These are phyloP conservation scores for Trametes gibbosa DNA, from an alignment of 768 basidiomycete species.

Conservation along the genomic window DNA sequence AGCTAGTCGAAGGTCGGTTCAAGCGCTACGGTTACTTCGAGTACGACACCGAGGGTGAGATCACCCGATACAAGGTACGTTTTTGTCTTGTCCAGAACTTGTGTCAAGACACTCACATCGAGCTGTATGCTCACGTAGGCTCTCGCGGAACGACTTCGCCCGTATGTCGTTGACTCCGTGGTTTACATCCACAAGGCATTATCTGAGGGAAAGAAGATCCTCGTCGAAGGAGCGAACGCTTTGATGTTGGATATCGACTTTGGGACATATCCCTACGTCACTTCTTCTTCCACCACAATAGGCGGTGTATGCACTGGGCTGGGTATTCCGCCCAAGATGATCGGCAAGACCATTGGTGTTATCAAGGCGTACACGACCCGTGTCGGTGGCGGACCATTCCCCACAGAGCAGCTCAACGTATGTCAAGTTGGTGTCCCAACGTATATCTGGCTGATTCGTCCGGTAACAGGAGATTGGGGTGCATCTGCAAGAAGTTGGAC, in stretches of 20 bases:
- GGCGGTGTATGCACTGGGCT: constrained; percentile 97
- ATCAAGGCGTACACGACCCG: constrained; percentile 98
- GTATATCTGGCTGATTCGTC: background rate
- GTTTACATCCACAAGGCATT: constrained; percentile 82
- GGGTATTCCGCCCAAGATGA: constrained; percentile 88
- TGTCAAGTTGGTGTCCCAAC: constrained; percentile 26
- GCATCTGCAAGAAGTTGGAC: constrained; percentile 91
- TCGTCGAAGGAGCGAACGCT: constrained; percentile 98
- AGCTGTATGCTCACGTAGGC: constrained; percentile 41
- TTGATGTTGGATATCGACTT: constrained; percentile 98
- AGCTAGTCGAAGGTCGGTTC: constrained; percentile 93
- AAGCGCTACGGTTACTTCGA: constrained; percentile 98
- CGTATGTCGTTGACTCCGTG: constrained; percentile 88
- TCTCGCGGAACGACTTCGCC: constrained; percentile 79
- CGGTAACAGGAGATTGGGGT: constrained; percentile 64
- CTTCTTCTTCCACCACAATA: constrained; percentile 88
- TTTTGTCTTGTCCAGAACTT: too few relatives aligned
- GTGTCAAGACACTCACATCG: background rate
- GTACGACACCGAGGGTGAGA: constrained; percentile 98
- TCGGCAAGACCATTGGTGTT: constrained; percentile 89
- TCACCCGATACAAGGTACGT: constrained; percentile 81
- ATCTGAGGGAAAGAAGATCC: constrained; percentile 68
- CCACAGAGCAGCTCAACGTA: constrained; percentile 91
- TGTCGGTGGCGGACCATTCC: constrained; percentile 98
- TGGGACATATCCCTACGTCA: constrained; percentile 97